Evolutionary conservation across 2,329 filamentous ascomycete species (phyloP).

Genomic region (Aspergillus sp.): DNA sequence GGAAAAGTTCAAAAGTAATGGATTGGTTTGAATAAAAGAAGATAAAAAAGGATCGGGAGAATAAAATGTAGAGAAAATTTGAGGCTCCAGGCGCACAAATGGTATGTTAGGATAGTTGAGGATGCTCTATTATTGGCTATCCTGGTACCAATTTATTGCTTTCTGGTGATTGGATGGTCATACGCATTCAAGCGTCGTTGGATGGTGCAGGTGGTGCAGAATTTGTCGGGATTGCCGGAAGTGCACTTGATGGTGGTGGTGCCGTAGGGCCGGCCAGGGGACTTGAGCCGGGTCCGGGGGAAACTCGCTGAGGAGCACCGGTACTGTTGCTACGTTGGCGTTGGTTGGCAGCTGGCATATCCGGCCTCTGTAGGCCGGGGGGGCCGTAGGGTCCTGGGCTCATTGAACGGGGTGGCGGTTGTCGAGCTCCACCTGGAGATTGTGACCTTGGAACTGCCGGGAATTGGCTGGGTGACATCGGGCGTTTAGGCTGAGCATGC

Average conservation of each 20-base stretch:
- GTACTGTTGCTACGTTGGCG: constrained; percentile 47
- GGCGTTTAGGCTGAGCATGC: constrained; percentile 25
- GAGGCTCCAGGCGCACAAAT: not conserved
- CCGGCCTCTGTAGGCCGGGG: constrained; percentile 41
- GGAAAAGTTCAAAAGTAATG: not conserved
- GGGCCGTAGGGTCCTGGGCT: constrained; percentile 47
- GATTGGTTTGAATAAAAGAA: not conserved
- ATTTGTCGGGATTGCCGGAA: constrained; percentile 45
- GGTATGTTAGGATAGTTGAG: not conserved
- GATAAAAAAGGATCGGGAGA: not conserved
- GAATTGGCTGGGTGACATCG: constrained; percentile 35
- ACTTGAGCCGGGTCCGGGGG: constrained; percentile 24
- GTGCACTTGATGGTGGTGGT: constrained; percentile 38
- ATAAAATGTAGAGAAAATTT: not conserved
- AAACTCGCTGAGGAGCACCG: constrained; percentile 24
- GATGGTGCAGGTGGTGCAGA: constrained; percentile 29
- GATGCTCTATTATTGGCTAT: not conserved
- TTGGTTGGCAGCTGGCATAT: constrained; percentile 35
- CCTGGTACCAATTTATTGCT: not conserved
- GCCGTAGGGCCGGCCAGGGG: constrained; percentile 25
- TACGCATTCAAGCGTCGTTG: constrained; percentile 14
- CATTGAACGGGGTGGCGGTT: constrained; percentile 29
- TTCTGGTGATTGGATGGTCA: constrained; percentile 1
- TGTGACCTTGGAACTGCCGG: constrained; percentile 37
- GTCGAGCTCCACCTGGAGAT: constrained; percentile 30